A percentile compares a stretch with the other conserved stretches of the same genome.
Evolutionary conservation across 2,329 filamentous ascomycete species (phyloP).

Genomic region (Cladosporium sp.): DNA sequence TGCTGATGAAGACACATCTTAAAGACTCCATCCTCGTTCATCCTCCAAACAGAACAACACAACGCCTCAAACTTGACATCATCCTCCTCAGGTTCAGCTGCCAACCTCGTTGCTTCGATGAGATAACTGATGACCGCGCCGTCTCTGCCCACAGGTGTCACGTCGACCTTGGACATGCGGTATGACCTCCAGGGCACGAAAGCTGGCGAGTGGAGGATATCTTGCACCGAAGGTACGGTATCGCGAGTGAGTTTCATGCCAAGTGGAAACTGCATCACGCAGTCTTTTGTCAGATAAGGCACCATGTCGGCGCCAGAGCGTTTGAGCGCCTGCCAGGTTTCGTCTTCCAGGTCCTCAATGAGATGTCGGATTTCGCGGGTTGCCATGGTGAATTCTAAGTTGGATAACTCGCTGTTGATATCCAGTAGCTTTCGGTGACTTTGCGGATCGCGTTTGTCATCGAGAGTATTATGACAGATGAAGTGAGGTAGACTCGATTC

Average conservation of each 20-base stretch:
- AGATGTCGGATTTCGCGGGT: conserved; percentile 16
- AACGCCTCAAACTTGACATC: conserved; percentile 36
- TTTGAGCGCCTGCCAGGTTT: conserved; percentile 35
- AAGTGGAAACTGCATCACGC: conserved; percentile 34
- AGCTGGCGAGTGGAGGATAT: conserved; percentile 32
- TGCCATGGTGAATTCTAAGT: background rate
- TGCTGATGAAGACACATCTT: conserved; percentile 37
- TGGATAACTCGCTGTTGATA: background rate
- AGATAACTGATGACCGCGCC: conserved; percentile 35
- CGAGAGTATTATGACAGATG: background rate
- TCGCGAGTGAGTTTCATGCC: conserved; percentile 34
- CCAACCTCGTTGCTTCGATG: conserved; percentile 30
- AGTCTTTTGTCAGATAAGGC: conserved; percentile 33
- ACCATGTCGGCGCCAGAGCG: conserved; percentile 29
- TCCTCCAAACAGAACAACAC: conserved; percentile 35
- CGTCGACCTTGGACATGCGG: conserved; percentile 32
- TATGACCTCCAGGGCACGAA: conserved; percentile 37
- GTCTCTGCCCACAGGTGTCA: conserved; percentile 30
- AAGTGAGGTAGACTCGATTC: background rate
- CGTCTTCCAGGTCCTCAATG: conserved; percentile 30
- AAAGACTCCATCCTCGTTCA: conserved; percentile 29
- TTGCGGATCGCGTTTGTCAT: background rate
- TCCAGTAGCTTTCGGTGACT: background rate
- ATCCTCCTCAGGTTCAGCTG: conserved; percentile 25
- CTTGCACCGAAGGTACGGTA: conserved; percentile 31